These are phyloP conservation scores for Aspergillus nanangensis DNA, from an alignment of 495 filamentous ascomycete species.

Conservation along the genomic window DNA sequence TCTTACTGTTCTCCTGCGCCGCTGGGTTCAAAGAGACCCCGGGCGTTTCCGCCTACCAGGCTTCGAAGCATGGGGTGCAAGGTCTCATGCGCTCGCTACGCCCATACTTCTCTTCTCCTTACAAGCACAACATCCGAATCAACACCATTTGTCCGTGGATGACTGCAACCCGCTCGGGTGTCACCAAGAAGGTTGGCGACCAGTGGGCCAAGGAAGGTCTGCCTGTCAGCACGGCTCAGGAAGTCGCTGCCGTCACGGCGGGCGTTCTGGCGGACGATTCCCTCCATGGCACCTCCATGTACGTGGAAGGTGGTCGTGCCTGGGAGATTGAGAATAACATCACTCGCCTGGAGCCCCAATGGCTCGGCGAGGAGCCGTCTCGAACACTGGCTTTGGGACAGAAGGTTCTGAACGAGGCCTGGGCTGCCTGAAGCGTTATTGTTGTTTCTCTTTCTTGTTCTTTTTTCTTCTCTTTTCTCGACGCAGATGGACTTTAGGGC, in stretches of 20 bases:
- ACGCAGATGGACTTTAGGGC: too few species aligned
- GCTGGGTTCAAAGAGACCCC: conserved; percentile 46
- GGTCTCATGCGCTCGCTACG: conserved; percentile 46
- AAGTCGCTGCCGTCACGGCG: conserved; percentile 40
- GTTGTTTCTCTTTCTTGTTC: too few species aligned
- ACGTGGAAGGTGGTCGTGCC: conserved; percentile 41
- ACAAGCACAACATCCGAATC: conserved; percentile 39
- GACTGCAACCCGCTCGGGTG: conserved; percentile 34
- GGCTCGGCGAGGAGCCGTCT: conserved; percentile 41
- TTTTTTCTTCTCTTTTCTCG: too few species aligned
- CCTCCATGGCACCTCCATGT: conserved; percentile 43
- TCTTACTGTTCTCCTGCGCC: conserved; percentile 39
- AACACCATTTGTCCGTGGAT: conserved; percentile 55
- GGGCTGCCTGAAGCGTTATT: conserved; percentile 7
- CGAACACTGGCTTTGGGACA: conserved; percentile 33
- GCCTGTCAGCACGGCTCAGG: conserved; percentile 39
- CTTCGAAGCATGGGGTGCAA: conserved; percentile 46
- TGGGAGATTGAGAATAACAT: conserved; percentile 47
- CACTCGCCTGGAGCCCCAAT: conserved; percentile 34
- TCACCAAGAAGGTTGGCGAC: conserved; percentile 35
- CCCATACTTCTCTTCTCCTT: conserved; percentile 30
- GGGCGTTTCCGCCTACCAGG: conserved; percentile 44
- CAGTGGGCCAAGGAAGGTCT: conserved; percentile 40
- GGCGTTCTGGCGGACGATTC: conserved; percentile 31
- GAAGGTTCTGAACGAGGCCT: conserved; percentile 10